Base-by-base conservation (phyloP, 2,329 filamentous ascomycete species). In the Karstenula rhodostoma region DNA sequence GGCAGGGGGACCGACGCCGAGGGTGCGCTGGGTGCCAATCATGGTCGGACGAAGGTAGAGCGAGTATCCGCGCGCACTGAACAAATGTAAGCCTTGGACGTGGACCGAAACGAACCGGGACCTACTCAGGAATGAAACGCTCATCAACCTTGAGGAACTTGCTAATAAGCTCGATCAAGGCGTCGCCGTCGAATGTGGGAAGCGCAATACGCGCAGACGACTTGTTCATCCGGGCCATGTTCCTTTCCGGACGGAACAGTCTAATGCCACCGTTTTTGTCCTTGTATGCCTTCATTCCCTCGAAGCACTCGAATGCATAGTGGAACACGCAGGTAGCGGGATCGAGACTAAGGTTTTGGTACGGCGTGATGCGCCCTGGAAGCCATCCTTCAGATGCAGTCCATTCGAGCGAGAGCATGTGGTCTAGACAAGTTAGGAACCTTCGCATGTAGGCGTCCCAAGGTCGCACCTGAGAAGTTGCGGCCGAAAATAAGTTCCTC, bases 251-350 rank as follows among this genome's bases (percentile, higher is more conserved):
- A 35, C 95, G 88, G 86, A 99, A 99, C 57, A 99, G 84, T 57
- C 94, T 89, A 69, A 97, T 87, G 61, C 89, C 82, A 70, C 92
- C 92, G 46, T 87, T 77, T 72, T 86, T 87, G 82, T 96, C 93
- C 80, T 94, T 96, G 86, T 99, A 99, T 61, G 95, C 95, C 84
- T 99, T 99, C 93, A 98, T 97, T 70, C 95, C 95, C 84, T 99
- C 95, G 80, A 99, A 99, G 79, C 91, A 95, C 80, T 96, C 92
- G 76, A 98, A 98, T 51, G 93, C 95, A 81, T 99, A 99, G 86
- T 99, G 95, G 82, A 99, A 94, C 64, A 98, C 95, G 82, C 94
- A 98, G 35, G 93, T 95, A 46, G 95, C 93, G 27, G 95, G 95
- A 79, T 98, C 95, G 72, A 99, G 90, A 48, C 92, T 94, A 70